Conservation (phyloP, 2,329 filamentous ascomycete species). For the Biscogniauxia marginata region DNA sequence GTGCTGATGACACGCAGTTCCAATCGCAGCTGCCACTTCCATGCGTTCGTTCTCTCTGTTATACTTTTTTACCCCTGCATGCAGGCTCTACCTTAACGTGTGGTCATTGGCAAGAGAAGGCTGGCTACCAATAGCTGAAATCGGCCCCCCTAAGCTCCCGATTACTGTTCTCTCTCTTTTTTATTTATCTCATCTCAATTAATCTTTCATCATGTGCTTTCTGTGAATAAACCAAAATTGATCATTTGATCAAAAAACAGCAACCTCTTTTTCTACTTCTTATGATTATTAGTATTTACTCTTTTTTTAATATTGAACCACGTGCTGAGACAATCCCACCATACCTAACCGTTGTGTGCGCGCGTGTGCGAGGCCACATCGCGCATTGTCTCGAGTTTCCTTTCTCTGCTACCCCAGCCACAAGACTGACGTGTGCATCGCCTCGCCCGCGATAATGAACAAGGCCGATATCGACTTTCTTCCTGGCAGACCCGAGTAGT, state of each 20-base stretch:
- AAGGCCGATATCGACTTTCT: constrained; percentile 15
- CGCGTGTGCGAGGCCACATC: neutral
- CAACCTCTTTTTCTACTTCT: constrained; percentile 3
- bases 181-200: neutral
- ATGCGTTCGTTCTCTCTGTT: too few species aligned
- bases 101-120: neutral
- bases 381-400: constrained; percentile 5
- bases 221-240: neutral
- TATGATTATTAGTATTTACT: neutral
- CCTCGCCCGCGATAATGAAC: constrained; percentile 22
- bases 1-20: constrained; percentile 21
- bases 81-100: neutral
- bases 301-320: constrained; percentile 1
- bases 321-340: neutral
- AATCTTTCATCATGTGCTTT: neutral
- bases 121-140: neutral
- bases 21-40: too few species aligned
- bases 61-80: too few species aligned
- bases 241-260: constrained; percentile 4
- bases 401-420: constrained; percentile 21
- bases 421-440: constrained; percentile 28
- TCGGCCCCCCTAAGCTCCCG: too few species aligned
- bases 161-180: neutral
- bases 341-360: neutral
- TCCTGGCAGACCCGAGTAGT: neutral